These are phyloP conservation scores for Nymphaea thermarum DNA, from an alignment of 164 flowering plant species.

Conservation along the genomic window DNA sequence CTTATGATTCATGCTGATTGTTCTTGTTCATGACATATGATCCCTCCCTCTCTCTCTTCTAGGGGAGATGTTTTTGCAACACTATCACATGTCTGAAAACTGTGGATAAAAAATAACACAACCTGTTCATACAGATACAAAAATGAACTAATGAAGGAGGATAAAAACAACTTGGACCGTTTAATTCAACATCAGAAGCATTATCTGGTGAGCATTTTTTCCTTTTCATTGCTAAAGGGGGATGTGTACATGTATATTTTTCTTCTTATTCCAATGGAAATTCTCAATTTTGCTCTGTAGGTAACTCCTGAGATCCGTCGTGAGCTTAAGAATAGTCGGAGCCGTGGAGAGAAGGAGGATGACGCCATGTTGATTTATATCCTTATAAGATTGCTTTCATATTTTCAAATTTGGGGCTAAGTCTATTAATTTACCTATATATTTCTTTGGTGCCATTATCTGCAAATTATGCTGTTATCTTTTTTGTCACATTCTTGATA, in stretches of 20 bases:
- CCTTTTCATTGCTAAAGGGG: no score
- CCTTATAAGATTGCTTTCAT: slow-evolving; percentile 24
- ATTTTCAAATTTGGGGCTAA: not conserved
- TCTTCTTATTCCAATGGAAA: not conserved
- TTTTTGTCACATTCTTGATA: no score
- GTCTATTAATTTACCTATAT: not conserved
- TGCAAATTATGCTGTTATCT: no score
- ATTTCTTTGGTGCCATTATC: no score
- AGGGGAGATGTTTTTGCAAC: no score
- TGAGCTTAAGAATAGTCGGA: slow-evolving; percentile 68
- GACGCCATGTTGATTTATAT: slow-evolving; percentile 58
- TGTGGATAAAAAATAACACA: no score
- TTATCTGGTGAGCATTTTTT: slow-evolving; percentile 33
- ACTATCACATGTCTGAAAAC: no score
- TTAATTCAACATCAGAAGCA: slow-evolving; percentile 64
- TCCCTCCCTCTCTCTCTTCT: no score
- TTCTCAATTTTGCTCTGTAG: slow-evolving; percentile 23
- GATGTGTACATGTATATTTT: no score
- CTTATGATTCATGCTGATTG: no score
- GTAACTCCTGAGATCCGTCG: slow-evolving; percentile 81
- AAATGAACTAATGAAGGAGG: slow-evolving; percentile 61
- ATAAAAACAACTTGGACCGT: slow-evolving; percentile 47
- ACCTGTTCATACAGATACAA: slow-evolving; percentile 47
- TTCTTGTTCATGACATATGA: no score
- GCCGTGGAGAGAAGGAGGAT: slow-evolving; percentile 76